These are phyloP conservation scores for Magnaporthales sp. DNA, from an alignment of 2,329 filamentous ascomycete species.

Conservation along the genomic window DNA sequence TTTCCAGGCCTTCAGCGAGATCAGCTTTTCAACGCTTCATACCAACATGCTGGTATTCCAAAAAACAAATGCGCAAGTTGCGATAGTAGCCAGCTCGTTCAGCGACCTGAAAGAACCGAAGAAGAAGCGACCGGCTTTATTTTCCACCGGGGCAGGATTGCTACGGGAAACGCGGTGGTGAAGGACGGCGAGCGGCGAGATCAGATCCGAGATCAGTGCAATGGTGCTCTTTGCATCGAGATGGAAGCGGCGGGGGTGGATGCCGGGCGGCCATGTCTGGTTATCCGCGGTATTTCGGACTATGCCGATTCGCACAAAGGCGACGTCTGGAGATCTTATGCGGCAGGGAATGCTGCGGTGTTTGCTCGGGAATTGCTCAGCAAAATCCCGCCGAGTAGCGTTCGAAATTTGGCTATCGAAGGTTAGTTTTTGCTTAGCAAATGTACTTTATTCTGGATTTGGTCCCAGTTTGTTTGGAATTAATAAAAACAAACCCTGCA, in stretches of 20 bases:
- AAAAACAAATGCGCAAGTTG: neutral
- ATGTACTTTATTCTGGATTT: neutral
- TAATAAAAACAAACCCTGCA: slow-evolving; percentile 5
- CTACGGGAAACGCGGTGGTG: slow-evolving; percentile 26
- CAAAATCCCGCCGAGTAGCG: neutral
- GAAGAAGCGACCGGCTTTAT: neutral
- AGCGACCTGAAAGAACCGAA: neutral
- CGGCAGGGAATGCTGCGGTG: slow-evolving; percentile 21
- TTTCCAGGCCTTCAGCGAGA: neutral
- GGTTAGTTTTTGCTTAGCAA: neutral
- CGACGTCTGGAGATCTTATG: slow-evolving; percentile 26
- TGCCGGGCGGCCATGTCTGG: slow-evolving; percentile 21
- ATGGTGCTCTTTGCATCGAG: slow-evolving; percentile 16
- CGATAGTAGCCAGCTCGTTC: neutral
- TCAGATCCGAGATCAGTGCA: neutral
- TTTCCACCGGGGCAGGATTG: slow-evolving; percentile 17
- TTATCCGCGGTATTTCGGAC: slow-evolving; percentile 30
- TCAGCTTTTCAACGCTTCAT: neutral
- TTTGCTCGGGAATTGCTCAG: slow-evolving; percentile 13
- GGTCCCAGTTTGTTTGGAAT: neutral
- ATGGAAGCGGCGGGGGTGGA: slow-evolving; percentile 21
- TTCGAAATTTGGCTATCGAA: neutral
- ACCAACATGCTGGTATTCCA: neutral
- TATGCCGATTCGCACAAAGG: slow-evolving; percentile 31
- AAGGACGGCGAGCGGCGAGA: slow-evolving; percentile 24